Conservation (phyloP, 495 filamentous ascomycete species). For the Aspergillus saccharolyticus region DNA sequence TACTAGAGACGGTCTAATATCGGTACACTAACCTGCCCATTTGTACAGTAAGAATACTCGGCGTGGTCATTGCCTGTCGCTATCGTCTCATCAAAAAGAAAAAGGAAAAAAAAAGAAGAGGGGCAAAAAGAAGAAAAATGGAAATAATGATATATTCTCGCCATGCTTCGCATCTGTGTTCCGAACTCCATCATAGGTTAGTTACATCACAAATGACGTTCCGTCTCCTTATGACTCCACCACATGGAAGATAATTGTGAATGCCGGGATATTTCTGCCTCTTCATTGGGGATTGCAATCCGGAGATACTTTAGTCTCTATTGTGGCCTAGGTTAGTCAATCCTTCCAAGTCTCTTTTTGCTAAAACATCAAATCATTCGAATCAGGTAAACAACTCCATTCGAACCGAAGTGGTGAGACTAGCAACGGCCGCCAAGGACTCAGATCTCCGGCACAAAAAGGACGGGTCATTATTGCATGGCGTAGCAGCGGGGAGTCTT, state of each 20-base stretch:
- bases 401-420: slow-evolving; percentile 9
- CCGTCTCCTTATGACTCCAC: background rate
- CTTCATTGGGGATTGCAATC: background rate
- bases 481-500: slow-evolving; percentile 4
- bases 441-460: slow-evolving; percentile 10
- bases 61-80: too few relatives aligned
- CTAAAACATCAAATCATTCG: too few relatives aligned
- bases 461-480: slow-evolving; percentile 14
- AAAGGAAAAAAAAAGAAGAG: too few relatives aligned
- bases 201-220: background rate
- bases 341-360: too few relatives aligned
- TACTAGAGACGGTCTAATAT: too few relatives aligned
- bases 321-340: background rate
- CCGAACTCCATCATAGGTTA: background rate
- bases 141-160: too few relatives aligned
- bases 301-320: background rate
- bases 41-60: too few relatives aligned
- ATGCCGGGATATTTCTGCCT: background rate
- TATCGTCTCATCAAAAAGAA: too few relatives aligned
- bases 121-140: background rate
- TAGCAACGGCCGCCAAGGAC: slow-evolving; percentile 9
- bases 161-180: background rate
- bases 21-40: too few relatives aligned
- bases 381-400: slow-evolving; percentile 5
- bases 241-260: background rate